Evolutionary conservation across 177 flowering plant species (phyloP).

Genomic region (Tripterygium wilfordii): DNA sequence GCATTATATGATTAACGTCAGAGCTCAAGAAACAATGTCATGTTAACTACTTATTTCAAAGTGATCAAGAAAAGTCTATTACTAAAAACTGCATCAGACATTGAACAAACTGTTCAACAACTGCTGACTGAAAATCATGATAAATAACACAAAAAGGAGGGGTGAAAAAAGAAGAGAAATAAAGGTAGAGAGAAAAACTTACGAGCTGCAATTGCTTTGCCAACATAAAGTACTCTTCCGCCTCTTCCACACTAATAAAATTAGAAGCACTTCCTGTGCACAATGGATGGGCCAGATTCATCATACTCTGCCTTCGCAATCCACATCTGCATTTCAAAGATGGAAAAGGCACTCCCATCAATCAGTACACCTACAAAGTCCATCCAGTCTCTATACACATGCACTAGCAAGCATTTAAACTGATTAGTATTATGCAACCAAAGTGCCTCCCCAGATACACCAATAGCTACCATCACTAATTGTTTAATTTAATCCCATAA

Average conservation of each 20-base stretch:
- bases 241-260: background rate
- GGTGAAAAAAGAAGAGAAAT: conserved; percentile 1
- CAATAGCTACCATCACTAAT: no score
- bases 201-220: conserved; percentile 2
- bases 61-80: no score
- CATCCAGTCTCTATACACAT: no score
- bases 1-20: no score
- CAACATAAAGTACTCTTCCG: background rate
- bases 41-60: no score
- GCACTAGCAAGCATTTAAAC: no score
- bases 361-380: background rate
- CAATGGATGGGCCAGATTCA: conserved; percentile 34
- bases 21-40: no score
- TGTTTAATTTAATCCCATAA: no score
- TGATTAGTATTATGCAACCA: no score
- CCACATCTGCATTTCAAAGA: conserved; percentile 13
- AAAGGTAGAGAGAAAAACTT: conserved; percentile 2
- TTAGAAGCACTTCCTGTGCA: conserved; percentile 40
- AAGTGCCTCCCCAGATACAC: no score
- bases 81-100: background rate
- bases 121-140: conserved; percentile 3
- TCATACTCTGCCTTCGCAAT: no score
- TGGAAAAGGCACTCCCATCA: no score
- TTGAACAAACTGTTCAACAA: conserved; percentile 4
- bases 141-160: conserved; percentile 1